Evolutionary conservation across 129 eudicot species (phyloP).

Genomic region (Pulicaria dysenterica): DNA sequence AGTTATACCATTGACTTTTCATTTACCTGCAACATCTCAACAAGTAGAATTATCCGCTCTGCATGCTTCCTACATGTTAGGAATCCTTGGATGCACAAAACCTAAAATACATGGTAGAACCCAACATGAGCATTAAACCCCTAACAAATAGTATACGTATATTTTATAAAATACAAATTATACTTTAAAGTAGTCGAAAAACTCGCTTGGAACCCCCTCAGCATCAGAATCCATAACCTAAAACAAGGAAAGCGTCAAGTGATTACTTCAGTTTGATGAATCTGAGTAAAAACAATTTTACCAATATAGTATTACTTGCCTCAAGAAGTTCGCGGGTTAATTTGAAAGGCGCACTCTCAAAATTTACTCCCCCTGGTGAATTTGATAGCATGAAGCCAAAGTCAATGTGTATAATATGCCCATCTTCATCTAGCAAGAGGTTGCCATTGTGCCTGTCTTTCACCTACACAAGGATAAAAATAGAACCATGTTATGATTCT

Average conservation of each 20-base stretch:
- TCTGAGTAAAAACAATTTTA: conserved; percentile 8
- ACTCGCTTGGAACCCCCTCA: conserved; percentile 99
- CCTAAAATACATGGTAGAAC: conserved; percentile 43
- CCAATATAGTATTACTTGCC: conserved; percentile 45
- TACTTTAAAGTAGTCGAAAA: conserved; percentile 96
- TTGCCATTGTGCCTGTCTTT: conserved; percentile 99
- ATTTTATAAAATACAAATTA: neutral
- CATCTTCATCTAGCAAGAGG: conserved; percentile 97
- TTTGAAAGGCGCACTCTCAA: conserved; percentile 99
- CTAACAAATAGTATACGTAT: conserved; percentile 5
- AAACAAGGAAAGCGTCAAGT: conserved; percentile 25
- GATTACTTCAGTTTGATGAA: neutral
- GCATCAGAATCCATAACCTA: conserved; percentile 99
- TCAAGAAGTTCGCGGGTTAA: conserved; percentile 99
- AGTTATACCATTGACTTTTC: neutral
- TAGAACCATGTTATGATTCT: neutral
- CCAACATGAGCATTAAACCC: conserved; percentile 32
- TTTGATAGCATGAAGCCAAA: conserved; percentile 99
- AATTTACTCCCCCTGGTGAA: conserved; percentile 99
- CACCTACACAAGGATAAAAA: conserved; percentile 49
- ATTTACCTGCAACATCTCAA: conserved; percentile 97
- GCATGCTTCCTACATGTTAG: conserved; percentile 98
- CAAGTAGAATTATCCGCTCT: conserved; percentile 97
- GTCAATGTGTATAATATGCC: conserved; percentile 97
- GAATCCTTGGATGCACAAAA: conserved; percentile 97